Base-by-base conservation (phyloP, 1,284 basidiomycete species). In the Puccinia hordei region DNA sequence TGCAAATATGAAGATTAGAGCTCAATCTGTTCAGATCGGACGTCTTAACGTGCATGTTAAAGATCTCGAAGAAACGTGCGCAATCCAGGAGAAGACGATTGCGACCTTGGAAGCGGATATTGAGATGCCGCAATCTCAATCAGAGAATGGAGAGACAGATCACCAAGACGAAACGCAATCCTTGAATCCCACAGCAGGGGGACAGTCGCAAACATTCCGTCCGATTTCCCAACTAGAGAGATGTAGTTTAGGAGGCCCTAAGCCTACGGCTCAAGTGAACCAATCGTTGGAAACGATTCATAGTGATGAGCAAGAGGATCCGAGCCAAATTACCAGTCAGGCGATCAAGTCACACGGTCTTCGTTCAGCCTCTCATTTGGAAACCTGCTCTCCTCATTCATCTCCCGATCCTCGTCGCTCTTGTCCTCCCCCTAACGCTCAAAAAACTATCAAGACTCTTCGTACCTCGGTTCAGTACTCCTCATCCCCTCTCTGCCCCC, bases 391-490 rank as follows among this genome's bases (percentile, higher is more conserved):
- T 10, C 63, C 38, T 12, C 22, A 27, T 6, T 66, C 63, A n/a
- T 66, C 63, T n/a, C 41, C 63, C 13, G n/a, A 24, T 22, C n/a
- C 63, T 15, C 41, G 63, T 17, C 63, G 41, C n/a, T 66, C 63
- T 44, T 66, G 63, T 66, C 63, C 63, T 24, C 63, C 63, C 4
- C 63, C 41, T 13, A 66, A 66, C 63, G 63, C n/a, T 1, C 63
- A 66, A 27, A 66, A 66, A 13, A 46, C n/a, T 10, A 27, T 46
- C 63, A 66, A 66, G 38, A 46, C 2, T n/a, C n/a, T 46, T 15
- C 63, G 63, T 10, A 66, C 41, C 24, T 66, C 63, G 0, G 41
- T 66, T 46, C 63, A 66, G 41, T 66, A 41, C 61, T 65, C 41
- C 15, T 66, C 63, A 27, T 66, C 63, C 41, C 63, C 63, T 12